phyloP scores from a whole-genome alignment of 768 basidiomycete species.

The Lactarius tabidus region DNA sequence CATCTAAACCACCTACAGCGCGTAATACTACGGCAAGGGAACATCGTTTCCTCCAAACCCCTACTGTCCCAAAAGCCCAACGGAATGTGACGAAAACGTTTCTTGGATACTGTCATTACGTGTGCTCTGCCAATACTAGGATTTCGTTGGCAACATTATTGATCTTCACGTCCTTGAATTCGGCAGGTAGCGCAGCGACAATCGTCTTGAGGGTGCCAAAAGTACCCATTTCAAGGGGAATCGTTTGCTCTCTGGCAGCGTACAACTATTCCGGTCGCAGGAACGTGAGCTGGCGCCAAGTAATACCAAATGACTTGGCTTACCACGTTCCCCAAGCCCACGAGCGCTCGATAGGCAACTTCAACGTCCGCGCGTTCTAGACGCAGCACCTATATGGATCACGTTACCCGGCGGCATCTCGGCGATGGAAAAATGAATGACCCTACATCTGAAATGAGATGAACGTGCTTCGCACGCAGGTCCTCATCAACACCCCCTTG shows the following conservation, averaged over 20 bases:
- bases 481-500: slow-evolving; percentile 39
- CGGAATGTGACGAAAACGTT: neutral
- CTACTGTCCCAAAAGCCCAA: neutral
- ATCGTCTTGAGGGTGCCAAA: slow-evolving; percentile 39
- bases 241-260: slow-evolving; percentile 39
- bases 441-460: slow-evolving; percentile 45
- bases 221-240: slow-evolving; percentile 39
- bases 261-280: slow-evolving; percentile 40
- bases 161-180: slow-evolving; percentile 60
- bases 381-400: slow-evolving; percentile 39
- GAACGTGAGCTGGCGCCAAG: slow-evolving; percentile 15
- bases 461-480: slow-evolving; percentile 42
- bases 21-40: neutral
- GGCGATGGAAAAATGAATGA: neutral
- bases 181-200: slow-evolving; percentile 38
- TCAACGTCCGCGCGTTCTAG: slow-evolving; percentile 58
- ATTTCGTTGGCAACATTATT: slow-evolving; percentile 50
- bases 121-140: slow-evolving; percentile 36
- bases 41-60: neutral
- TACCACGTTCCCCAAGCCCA: slow-evolving; percentile 73
- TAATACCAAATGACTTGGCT: slow-evolving; percentile 27
- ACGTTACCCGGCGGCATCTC: slow-evolving; percentile 5
- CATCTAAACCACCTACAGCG: neutral
- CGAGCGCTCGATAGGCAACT: slow-evolving; percentile 63
- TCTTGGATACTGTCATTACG: neutral